Conservation (phyloP, 129 eudicot species). For the Flaveria ramosissima region DNA sequence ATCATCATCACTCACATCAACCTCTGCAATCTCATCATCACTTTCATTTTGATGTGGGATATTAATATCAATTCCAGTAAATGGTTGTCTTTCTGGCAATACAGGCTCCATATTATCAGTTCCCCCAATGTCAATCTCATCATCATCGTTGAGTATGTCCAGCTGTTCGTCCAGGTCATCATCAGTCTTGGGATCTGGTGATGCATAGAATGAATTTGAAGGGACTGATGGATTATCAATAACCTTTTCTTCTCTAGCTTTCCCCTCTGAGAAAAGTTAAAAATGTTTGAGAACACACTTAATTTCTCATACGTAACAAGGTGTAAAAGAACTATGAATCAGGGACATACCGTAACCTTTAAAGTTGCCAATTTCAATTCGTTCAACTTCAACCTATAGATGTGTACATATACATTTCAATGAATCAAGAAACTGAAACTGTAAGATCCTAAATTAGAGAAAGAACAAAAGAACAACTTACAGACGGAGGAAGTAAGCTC, state of each 20-base stretch:
- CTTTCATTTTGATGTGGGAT: conserved; percentile 72
- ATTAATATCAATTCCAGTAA: conserved; percentile 79
- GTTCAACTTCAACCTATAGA: conserved; percentile 85
- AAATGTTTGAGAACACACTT: not conserved
- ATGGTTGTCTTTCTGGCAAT: conserved; percentile 43
- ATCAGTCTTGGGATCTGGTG: conserved; percentile 61
- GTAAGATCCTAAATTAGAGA: conserved; percentile 6
- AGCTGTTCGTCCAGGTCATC: conserved; percentile 84
- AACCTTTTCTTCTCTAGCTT: conserved; percentile 52
- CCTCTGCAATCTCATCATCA: conserved; percentile 82
- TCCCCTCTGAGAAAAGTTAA: conserved; percentile 47
- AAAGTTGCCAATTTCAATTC: conserved; percentile 73
- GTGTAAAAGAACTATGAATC: not conserved
- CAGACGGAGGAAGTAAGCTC: conserved; percentile 50
- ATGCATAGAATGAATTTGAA: conserved; percentile 42
- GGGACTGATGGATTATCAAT: conserved; percentile 40
- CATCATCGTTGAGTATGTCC: conserved; percentile 74
- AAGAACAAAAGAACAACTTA: conserved; percentile 33
- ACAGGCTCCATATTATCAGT: conserved; percentile 34
- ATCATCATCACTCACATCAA: conserved; percentile 79
- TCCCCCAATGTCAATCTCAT: conserved; percentile 45
- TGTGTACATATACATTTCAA: not conserved
- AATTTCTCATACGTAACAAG: not conserved
- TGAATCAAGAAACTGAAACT: not conserved
- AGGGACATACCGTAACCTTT: conserved; percentile 58